Evolutionary conservation across 768 basidiomycete genomes (phyloP), one percentile per base, ranked within the genome.

Genomic region (Coprinopsis sp.): DNA sequence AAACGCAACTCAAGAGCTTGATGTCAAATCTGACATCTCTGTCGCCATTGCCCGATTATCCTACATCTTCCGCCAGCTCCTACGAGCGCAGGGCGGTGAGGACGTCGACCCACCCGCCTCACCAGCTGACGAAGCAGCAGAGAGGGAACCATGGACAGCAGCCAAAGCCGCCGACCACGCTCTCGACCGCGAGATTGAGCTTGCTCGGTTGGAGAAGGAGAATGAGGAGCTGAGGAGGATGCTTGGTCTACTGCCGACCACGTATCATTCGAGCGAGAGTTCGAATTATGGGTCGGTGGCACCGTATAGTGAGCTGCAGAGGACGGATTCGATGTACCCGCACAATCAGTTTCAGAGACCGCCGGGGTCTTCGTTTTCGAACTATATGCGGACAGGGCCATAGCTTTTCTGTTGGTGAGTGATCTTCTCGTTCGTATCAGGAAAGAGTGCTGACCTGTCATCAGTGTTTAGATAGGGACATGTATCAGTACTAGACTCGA

Each of bases 151-250:
- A 6, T 73, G 71, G 70, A 63, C 60, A 21, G 50, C 64, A 13
- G 51, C 62, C 2, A 55, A 57, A 33, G 65, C 67, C 2, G 71
- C 77, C n/a, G 90, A 95, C 50, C 78, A 83, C 71, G 83, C 89
- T 1, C 63, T 99, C 51, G 90, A 93, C 57, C 74, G 94, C 50
- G 96, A 98, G 62, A 84, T 83, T 58, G 95, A 99, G 67, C 79
- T 99, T 2, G 78, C 82, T 25, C 74, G 92, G 41, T 69, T 99
- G 31, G 84, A 94, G 66, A 79, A 74, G 54, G 95, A 99, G 71
- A 98, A 99, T 60, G 76, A 79, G 43, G 77, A 87, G 53, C 66
- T 99, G 51, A 74, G 85, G 55, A 73, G 80, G 47, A 69, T 98
- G 71, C 62, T 91, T 50, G 82, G 78, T 1, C 63, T 82, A 14